Base-by-base conservation (phyloP, 192 early-diverging fungal species). In the Umbelopsis isabellina region DNA sequence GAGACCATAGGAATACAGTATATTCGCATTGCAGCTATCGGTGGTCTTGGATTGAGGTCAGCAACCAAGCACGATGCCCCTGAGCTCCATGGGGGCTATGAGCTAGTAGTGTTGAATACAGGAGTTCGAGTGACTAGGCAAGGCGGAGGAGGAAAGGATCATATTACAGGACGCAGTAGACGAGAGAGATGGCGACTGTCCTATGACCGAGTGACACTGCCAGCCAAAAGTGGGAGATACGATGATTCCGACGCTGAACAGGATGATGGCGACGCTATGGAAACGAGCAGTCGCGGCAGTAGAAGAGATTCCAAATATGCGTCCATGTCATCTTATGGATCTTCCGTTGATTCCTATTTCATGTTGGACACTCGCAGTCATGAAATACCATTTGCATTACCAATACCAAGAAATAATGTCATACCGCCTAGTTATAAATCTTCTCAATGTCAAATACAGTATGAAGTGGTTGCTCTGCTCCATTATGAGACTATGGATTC, bases 401-500 rank as follows among this genome's bases (percentile, higher is more conserved):
- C 55, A 3, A 61, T 61, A 12, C 55, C 55, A 37, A 23, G 55
- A n/a, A 61, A 30, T 35, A 61, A 61, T 61, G 55, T 61, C 25
- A 61, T 61, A 25, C 55, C 55, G 1, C 55, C 55, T 0, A 35
- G 27, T 1, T 61, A 61, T 30, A 61, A 6, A 12, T 35, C 21
- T 25, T 25, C 21, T 4, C 55, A 61, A 61, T 61, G 27, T 35
- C 9, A 61, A 10, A 61, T 61, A 16, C 55, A 61, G 18, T 61
- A 61, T 6, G 33, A 25, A 15, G 12, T 61, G 27, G 25, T 61
- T 16, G 55, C 55, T 7, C 18, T 30, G 2, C n/a, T 61, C 16
- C 55, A 61, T 30, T 61, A 61, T 35, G 55, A 61, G 13, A 61
- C 55, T 30, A 61, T 61, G 55, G 55, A 61, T 2, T 61, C 55